Base-by-base conservation (phyloP, 192 early-diverging fungal species). In the Jimgerdemannia flammicorona region DNA sequence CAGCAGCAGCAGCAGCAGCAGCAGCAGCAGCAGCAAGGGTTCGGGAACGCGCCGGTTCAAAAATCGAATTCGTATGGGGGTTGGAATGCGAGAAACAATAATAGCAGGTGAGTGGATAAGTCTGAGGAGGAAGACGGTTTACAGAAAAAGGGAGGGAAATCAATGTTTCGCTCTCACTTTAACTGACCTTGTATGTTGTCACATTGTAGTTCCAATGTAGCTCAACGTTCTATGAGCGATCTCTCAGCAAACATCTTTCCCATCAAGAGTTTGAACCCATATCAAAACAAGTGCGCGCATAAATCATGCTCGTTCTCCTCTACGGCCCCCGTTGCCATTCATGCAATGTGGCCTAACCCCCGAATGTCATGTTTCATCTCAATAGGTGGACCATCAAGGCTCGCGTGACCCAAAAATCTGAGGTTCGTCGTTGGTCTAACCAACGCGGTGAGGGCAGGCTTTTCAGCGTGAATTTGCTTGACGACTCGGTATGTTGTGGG, bases 361-460 rank as follows among this genome's bases (percentile, higher is more conserved):
- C 1, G 1, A 29, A 29, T 29, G 29, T 64, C 3, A n/a, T 67
- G 4, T 43, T 74, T 43, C 71, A 43, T 70, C 8, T 41, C 43
- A 3, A 11, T 70, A 94, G 91, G 71, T 98, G 96, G 96, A 97
- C 94, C 11, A 98, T 99, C 79, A 90, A 93, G 70, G 98, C 95
- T 3, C 92, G 96, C 64, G 94, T 96, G 10, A 88, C 91, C 43
- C 85, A 90, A 72, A 99, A 99, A 84, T 87, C 91, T 3, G 87
- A 91, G 19, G 92, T 99, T 69, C 92, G 88, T 69, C 79, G 79
- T 63, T 99, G 93, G 93, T 86, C 79, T 74, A 98, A 97, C 79
- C 77, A 79, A 11, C 84, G 83, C 14, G 94, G 92, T 20, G 86
- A 91, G 3, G 98, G 98, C 11, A 89, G 90, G 70, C 89, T 98